Evolutionary conservation across 1,139 yeast species (phyloP).

Genomic region (Nematodospora anomalae): DNA sequence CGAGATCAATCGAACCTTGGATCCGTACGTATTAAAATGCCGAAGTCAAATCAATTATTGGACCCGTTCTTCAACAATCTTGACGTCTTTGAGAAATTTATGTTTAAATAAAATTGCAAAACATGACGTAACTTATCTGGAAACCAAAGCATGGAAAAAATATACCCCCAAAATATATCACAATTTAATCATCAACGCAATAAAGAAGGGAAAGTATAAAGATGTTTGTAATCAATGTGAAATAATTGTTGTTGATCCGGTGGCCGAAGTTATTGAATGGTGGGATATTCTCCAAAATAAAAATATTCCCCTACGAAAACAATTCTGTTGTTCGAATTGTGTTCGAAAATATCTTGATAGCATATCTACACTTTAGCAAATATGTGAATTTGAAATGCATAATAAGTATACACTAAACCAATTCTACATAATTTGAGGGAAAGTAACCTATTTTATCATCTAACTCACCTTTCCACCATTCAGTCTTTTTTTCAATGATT

Average conservation of each 20-base stretch:
- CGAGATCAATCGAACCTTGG: conserved; percentile 17
- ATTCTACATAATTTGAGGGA: conserved; percentile 54
- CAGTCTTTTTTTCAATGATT: conserved; percentile 41
- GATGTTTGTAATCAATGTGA: conserved; percentile 41
- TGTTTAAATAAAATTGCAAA: conserved; percentile 39
- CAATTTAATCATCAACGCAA: conserved; percentile 34
- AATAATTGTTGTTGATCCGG: conserved; percentile 39
- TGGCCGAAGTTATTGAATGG: conserved; percentile 47
- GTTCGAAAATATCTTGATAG: conserved; percentile 23
- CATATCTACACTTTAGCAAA: neutral
- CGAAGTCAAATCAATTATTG: conserved; percentile 27
- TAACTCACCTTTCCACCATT: conserved; percentile 65
- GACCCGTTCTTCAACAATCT: conserved; percentile 11
- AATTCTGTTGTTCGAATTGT: conserved; percentile 44
- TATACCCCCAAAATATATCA: conserved; percentile 40
- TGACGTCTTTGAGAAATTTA: conserved; percentile 29
- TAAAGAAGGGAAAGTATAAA: conserved; percentile 38
- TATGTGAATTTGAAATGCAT: conserved; percentile 15
- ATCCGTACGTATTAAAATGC: conserved; percentile 14
- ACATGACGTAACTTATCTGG: conserved; percentile 47
- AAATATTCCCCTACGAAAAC: conserved; percentile 38
- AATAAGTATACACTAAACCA: neutral
- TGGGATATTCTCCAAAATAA: conserved; percentile 45
- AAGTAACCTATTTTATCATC: conserved; percentile 51
- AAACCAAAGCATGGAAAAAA: conserved; percentile 44